Conservation (phyloP, 2,329 filamentous ascomycete genomes). For the Monosporascus sp. region DNA sequence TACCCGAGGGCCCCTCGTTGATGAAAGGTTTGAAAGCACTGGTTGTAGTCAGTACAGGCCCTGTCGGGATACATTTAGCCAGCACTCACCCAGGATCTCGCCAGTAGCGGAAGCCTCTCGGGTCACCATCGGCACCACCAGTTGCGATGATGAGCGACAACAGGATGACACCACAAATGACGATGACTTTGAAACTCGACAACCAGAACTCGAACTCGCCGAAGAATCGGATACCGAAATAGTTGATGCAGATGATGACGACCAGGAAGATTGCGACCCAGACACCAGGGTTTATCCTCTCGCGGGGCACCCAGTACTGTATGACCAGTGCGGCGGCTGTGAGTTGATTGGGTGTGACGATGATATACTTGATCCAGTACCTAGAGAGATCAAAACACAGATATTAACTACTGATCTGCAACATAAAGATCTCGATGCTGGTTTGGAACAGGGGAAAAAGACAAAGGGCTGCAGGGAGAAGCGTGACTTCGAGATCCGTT, state of each 20-base stretch:
- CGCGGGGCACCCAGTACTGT: constrained; percentile 65
- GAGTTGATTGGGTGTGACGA: constrained; percentile 78
- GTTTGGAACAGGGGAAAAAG: constrained; percentile 12
- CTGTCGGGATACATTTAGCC: neutral
- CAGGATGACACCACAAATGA: constrained; percentile 62
- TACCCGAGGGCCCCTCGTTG: constrained; percentile 37
- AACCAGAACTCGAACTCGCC: constrained; percentile 61
- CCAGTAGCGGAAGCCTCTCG: constrained; percentile 64
- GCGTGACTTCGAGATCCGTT: too few species aligned
- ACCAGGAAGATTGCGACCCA: constrained; percentile 70
- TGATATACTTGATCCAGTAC: constrained; percentile 75
- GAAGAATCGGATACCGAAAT: constrained; percentile 64
- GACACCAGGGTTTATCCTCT: constrained; percentile 68
- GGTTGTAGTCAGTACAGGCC: constrained; percentile 4
- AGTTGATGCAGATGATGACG: constrained; percentile 60
- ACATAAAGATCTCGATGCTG: neutral
- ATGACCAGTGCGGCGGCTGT: constrained; percentile 77
- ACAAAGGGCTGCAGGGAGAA: neutral
- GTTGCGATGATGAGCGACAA: constrained; percentile 58
- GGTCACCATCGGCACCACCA: constrained; percentile 59
- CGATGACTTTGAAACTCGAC: constrained; percentile 62
- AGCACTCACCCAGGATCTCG: constrained; percentile 47
- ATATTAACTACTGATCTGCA: neutral
- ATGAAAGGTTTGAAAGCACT: constrained; percentile 47
- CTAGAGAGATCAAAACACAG: constrained; percentile 19